Evolutionary conservation across 768 basidiomycete species (phyloP).

Genomic region (Russula earlei): DNA sequence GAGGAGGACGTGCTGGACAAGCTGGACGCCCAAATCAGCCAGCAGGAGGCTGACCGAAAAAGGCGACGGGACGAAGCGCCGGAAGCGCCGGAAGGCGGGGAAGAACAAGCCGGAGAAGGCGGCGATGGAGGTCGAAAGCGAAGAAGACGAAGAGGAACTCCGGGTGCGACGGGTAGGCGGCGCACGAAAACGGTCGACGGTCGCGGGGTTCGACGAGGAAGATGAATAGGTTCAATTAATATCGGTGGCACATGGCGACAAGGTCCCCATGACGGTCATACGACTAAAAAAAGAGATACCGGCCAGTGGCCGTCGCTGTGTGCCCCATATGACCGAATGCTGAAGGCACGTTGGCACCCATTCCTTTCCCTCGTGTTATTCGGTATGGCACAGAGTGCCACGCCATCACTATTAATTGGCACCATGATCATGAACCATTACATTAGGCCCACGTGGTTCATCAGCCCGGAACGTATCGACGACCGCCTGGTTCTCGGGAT

Average conservation of each 20-base stretch:
- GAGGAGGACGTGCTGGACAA: constrained; percentile 64
- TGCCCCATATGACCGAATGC: not conserved
- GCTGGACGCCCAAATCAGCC: constrained; percentile 57
- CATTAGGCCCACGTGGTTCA: constrained; percentile 39
- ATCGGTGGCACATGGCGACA: not conserved
- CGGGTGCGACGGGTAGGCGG: constrained; percentile 46
- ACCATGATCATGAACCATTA: constrained; percentile 33
- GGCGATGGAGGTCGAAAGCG: constrained; percentile 69
- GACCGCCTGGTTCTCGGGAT: constrained; percentile 69
- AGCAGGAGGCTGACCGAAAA: constrained; percentile 45
- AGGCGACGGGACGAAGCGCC: constrained; percentile 26
- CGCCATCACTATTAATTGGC: constrained; percentile 17
- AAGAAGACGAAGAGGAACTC: constrained; percentile 58
- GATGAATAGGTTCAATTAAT: constrained; percentile 36
- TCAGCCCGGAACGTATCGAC: constrained; percentile 63
- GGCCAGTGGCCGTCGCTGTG: not conserved
- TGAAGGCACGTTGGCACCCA: not conserved
- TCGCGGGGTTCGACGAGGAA: constrained; percentile 49
- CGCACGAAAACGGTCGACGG: constrained; percentile 46
- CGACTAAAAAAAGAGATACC: no score
- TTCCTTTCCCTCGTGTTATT: not conserved
- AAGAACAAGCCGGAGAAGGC: constrained; percentile 28
- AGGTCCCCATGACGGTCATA: not conserved
- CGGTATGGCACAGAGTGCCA: not conserved
- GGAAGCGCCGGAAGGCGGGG: constrained; percentile 24